phyloP scores from a whole-genome alignment of 306 rosid genomes.

The Vigna nakashimae region DNA sequence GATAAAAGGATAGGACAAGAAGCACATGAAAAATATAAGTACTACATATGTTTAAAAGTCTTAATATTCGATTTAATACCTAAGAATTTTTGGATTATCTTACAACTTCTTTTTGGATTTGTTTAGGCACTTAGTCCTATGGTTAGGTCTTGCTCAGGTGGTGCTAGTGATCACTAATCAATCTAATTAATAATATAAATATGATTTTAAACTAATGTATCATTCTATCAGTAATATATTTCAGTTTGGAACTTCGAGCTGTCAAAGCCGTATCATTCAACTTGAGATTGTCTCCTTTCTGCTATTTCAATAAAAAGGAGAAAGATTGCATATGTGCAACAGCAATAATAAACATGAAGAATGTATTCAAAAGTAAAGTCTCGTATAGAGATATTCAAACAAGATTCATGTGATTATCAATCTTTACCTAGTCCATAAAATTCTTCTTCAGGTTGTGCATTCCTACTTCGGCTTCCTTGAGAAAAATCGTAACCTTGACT shows the following conservation, averaged over 20 bases:
- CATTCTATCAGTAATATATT: not conserved
- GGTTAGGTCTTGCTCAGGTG: not conserved
- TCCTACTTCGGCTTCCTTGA: slow-evolving; percentile 61
- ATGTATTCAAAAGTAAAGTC: slow-evolving; percentile 24
- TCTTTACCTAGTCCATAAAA: slow-evolving; percentile 88
- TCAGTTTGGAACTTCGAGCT: slow-evolving; percentile 11
- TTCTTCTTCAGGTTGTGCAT: slow-evolving; percentile 69
- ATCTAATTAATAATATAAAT: not conserved
- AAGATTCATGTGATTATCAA: slow-evolving; percentile 29
- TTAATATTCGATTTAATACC: not conserved
- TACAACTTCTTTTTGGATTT: not conserved
- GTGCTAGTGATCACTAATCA: not conserved
- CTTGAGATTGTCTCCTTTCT: not conserved
- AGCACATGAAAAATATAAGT: slow-evolving; percentile 21
- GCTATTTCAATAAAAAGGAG: not conserved
- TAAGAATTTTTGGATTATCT: not conserved
- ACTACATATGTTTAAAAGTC: not conserved
- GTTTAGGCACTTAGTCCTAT: not conserved
- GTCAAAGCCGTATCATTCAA: not conserved
- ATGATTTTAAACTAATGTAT: slow-evolving; percentile 10
- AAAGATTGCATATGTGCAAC: not conserved
- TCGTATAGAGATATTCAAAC: slow-evolving; percentile 22
- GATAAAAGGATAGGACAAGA: slow-evolving; percentile 38
- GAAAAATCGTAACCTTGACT: slow-evolving; percentile 63
- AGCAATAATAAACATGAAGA: slow-evolving; percentile 13